Base-by-base conservation (phyloP, 1,139 yeast genomes). In the Debaryomyces coudertii region DNA sequence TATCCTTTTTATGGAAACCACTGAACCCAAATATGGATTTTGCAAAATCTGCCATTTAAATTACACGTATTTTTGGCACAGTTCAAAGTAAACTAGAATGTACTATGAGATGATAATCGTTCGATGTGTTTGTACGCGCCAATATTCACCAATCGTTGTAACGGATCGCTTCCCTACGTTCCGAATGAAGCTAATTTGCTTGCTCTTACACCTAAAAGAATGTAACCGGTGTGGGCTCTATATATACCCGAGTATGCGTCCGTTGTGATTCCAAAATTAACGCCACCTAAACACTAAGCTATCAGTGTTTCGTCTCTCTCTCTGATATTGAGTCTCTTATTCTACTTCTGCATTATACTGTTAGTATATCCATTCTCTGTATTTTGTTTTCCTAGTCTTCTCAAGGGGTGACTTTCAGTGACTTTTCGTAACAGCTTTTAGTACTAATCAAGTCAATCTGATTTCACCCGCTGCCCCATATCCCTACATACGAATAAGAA, bases 1-100 rank as follows among this genome's bases (percentile, higher is more conserved):
- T 51, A 31, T 62, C 68, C 47, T 66, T 68, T 53, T 65, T 76
- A 46, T 71, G 66, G 54, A 71, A 74, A 31, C 76, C 76, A 47
- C 82, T 77, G 58, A 82, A 79, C 42, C 83, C 83, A 60, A 82
- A 81, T 37, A 82, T 71, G 28, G 80, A 73, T 60, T 80, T 82
- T 42, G 86, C 84, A 66, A 82, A 82, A 55, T 82, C 87, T 36
- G 84, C 82, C 87, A 82, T 82, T 27, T 22, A 30, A n/a, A 5
- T 27, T 22, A 23, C 22, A 25, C 20, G 23, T 18, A 24, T 16
- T 27, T 18, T 7, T 7, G 20, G 33, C 33, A 29, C 20, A 29
- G 16, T 29, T 14, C 16, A 15, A 14, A 15, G 16, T 29, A n/a
- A n/a, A 14, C 16, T 29, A 16, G 33, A 14, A 11, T 29, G 16